phyloP scores from a whole-genome alignment of 345 rosid species.

The Fremontodendron californicum region DNA sequence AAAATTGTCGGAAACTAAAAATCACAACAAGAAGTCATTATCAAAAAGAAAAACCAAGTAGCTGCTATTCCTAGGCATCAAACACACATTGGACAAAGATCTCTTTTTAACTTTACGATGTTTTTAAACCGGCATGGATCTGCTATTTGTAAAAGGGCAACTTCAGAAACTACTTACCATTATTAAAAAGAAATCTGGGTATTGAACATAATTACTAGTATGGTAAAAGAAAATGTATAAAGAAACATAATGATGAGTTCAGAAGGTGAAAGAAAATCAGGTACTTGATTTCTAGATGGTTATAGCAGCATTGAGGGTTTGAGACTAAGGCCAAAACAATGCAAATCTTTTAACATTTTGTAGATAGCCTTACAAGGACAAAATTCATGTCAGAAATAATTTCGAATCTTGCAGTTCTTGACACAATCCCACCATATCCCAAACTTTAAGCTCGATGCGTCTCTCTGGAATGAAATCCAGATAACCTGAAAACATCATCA shows the following conservation, averaged over 20 bases:
- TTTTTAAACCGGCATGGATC: background rate
- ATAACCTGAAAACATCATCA: constrained; percentile 7
- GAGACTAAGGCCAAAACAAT: background rate
- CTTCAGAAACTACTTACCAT: background rate
- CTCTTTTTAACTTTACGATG: constrained; percentile 12
- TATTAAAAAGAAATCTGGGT: constrained; percentile 3
- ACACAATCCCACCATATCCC: background rate
- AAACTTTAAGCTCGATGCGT: background rate
- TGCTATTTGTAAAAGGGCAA: background rate
- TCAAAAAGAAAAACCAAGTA: background rate
- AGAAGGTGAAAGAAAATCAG: background rate
- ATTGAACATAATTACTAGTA: constrained; percentile 13
- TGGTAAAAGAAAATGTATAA: background rate
- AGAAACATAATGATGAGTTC: constrained; percentile 17
- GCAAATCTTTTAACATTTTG: background rate
- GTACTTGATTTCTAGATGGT: background rate
- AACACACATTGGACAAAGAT: background rate
- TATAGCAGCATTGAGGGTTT: background rate
- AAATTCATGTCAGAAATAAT: background rate
- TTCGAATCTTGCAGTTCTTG: background rate
- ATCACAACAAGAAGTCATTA: background rate
- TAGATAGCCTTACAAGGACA: background rate
- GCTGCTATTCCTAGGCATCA: background rate
- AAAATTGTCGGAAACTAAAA: background rate
- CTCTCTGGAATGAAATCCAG: constrained; percentile 9